Conservation (phyloP, 306 rosid genomes). For the Boehmeria nivea region DNA sequence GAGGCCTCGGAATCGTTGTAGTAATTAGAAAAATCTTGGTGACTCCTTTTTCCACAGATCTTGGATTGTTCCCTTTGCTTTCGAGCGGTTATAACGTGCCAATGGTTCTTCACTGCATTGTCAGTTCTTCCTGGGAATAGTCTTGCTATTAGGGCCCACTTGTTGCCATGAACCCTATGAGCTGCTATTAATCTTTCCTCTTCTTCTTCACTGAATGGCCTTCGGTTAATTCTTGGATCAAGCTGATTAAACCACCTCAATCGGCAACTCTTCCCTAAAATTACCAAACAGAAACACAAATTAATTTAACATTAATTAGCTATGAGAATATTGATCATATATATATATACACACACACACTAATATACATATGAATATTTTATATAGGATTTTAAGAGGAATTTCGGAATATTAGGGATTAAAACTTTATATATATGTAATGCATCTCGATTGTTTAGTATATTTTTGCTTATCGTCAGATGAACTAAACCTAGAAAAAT, state of each 20-base stretch:
- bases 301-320: not conserved
- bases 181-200: conserved; percentile 79
- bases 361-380: too few relatives aligned
- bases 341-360: not conserved
- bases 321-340: too few relatives aligned
- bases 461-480: too few relatives aligned
- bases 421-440: too few relatives aligned
- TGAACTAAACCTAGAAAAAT: too few relatives aligned
- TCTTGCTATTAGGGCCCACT: conserved; percentile 94
- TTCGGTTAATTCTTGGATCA: conserved; percentile 85
- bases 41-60: conserved; percentile 48
- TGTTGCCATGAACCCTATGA: conserved; percentile 83
- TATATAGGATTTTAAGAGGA: too few relatives aligned
- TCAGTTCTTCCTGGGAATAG: conserved; percentile 87
- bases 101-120: conserved; percentile 94
- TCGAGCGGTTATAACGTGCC: conserved; percentile 97
- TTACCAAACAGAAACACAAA: not conserved
- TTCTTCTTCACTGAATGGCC: conserved; percentile 88
- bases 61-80: conserved; percentile 87
- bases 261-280: conserved; percentile 84
- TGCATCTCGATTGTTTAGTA: too few relatives aligned
- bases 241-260: conserved; percentile 96
- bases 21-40: conserved; percentile 29
- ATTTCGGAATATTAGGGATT: too few relatives aligned
- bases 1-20: not conserved